Evolutionary conservation across 495 filamentous ascomycete species (phyloP).

Genomic region (Aspergillus haitiensis): DNA sequence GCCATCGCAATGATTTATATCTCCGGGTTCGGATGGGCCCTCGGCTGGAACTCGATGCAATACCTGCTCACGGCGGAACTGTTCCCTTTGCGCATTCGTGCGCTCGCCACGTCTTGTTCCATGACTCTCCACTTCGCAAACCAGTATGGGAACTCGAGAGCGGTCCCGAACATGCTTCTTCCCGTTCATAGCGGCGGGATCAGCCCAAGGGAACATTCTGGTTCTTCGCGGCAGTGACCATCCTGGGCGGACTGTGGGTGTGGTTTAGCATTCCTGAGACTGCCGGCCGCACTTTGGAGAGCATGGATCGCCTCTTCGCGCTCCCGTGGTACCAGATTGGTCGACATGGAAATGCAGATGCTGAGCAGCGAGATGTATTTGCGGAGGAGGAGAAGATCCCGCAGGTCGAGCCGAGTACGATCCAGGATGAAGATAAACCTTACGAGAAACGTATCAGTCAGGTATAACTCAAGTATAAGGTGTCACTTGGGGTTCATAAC

Average conservation of each 20-base stretch:
- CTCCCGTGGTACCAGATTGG: slow-evolving; percentile 68
- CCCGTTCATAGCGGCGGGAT: slow-evolving; percentile 49
- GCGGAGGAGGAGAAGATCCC: slow-evolving; percentile 29
- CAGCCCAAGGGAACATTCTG: slow-evolving; percentile 61
- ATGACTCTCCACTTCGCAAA: slow-evolving; percentile 68
- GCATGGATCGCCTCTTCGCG: slow-evolving; percentile 68
- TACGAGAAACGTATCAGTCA: too few relatives aligned
- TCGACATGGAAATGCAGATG: slow-evolving; percentile 56
- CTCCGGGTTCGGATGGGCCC: slow-evolving; percentile 66
- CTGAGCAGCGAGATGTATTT: slow-evolving; percentile 45
- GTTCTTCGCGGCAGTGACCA: slow-evolving; percentile 64
- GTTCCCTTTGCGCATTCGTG: slow-evolving; percentile 61
- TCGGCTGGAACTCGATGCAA: slow-evolving; percentile 75
- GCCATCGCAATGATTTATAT: slow-evolving; percentile 68
- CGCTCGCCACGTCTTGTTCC: slow-evolving; percentile 41
- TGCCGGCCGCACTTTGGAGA: slow-evolving; percentile 44
- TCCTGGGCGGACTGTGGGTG: slow-evolving; percentile 59
- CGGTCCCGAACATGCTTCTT: slow-evolving; percentile 55
- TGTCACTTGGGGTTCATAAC: too few relatives aligned
- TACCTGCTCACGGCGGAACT: slow-evolving; percentile 75
- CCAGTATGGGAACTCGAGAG: slow-evolving; percentile 66
- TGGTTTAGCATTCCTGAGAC: slow-evolving; percentile 52
- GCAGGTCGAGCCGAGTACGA: too few relatives aligned
- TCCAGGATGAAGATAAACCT: too few relatives aligned
- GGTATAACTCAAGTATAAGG: too few relatives aligned